A percentile compares a stretch with the other conserved stretches of the same genome.
Evolutionary conservation across 2,329 filamentous ascomycete genomes (phyloP).

Genomic region (Alternaria ventricosa): DNA sequence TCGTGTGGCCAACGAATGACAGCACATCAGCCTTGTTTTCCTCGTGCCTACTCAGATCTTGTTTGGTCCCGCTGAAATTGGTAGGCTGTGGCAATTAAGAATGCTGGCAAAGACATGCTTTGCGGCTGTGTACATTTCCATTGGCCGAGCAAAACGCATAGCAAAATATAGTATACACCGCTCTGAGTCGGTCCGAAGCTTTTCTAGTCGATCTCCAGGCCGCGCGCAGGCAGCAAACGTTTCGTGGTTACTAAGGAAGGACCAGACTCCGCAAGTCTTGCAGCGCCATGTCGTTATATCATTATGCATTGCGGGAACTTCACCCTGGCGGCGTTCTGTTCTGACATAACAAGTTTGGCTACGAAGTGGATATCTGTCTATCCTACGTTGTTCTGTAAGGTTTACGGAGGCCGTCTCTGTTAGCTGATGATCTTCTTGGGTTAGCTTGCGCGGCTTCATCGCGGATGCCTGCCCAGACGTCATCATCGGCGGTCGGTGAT

Average conservation of each 20-base stretch:
- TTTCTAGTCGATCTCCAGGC: background rate
- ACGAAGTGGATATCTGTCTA: background rate
- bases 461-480: slow-evolving; percentile 14
- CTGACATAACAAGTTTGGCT: slow-evolving; percentile 10
- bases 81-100: background rate
- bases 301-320: slow-evolving; percentile 11
- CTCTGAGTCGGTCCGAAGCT: slow-evolving; percentile 18
- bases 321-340: slow-evolving; percentile 2
- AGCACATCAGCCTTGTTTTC: slow-evolving; percentile 30
- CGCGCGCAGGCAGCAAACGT: slow-evolving; percentile 19
- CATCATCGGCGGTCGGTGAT: slow-evolving; percentile 26
- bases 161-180: slow-evolving; percentile 25
- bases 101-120: slow-evolving; percentile 3
- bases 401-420: slow-evolving; percentile 4
- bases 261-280: slow-evolving; percentile 27
- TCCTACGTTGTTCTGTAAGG: background rate
- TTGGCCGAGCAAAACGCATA: slow-evolving; percentile 17
- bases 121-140: slow-evolving; percentile 1
- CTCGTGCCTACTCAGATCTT: slow-evolving; percentile 21
- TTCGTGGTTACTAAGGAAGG: slow-evolving; percentile 28
- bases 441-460: slow-evolving; percentile 13
- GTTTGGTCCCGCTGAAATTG: background rate
- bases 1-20: slow-evolving; percentile 23
- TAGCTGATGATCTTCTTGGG: slow-evolving; percentile 7
- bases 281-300: slow-evolving; percentile 22